Evolutionary conservation across 768 basidiomycete genomes (phyloP), one percentile per base, ranked within the genome.

Genomic region (Suillus subaureus): DNA sequence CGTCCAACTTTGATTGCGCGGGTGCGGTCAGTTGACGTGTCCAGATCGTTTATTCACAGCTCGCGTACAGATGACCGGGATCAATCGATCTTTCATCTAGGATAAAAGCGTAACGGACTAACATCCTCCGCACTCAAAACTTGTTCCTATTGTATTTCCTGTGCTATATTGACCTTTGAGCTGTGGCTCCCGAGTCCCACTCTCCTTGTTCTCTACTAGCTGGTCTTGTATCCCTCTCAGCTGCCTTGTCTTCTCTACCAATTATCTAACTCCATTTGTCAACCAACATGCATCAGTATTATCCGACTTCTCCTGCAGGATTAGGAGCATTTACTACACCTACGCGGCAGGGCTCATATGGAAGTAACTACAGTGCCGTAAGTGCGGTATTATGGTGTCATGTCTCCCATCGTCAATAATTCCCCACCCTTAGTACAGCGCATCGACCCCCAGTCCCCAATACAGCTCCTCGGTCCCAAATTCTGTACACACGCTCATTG

Each of bases 401-500:
- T 28, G n/a, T 58, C 39, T 58, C 39, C 12, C 12, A 21, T 18
- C 18, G 11, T n/a, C 21, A 11, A 60, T 42, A 31, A 52, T 21
- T 35, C 12, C 21, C 37, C 55, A 9, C 21, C 33, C 18, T 11
- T 9, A 73, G 71, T 56, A 63, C 4, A 58, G 63, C 12, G 23
- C 67, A 12, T 88, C 90, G 69, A 86, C 90, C 6, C 82, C 89
- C 6, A 79, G 12, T 4, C 47, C n/a, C 11, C 31, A 73, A 69
- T 56, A 62, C 9, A 58, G 63, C 16, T 21, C 67, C 7, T 87
- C 90, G 69, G 87, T 92, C 7, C 82, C 89, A 6, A 79, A 76
- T 21, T 80, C 87, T n/a, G 89, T 92, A 6, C 84, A 83, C 61
- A 81, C 77, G 56, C 85, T 98, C 31, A 86, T 98, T 28, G 83